Percentiles rank a stretch among this genome's conserved stretches.
phyloP scores from a whole-genome alignment of 1,284 basidiomycete species.

The Tremellales sp. region DNA sequence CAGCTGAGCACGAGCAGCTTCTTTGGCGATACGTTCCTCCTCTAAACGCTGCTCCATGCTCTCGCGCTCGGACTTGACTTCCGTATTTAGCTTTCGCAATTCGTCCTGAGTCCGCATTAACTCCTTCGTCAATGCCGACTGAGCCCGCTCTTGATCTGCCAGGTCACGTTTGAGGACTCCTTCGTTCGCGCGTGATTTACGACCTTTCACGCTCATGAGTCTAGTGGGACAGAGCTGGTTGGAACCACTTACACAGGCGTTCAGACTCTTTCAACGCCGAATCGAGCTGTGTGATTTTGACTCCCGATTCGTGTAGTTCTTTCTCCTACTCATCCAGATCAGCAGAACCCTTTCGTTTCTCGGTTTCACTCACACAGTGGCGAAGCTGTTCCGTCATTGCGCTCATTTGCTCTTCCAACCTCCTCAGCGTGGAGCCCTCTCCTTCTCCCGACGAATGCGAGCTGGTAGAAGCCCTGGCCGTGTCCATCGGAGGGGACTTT shows the following conservation, averaged over 20 bases:
- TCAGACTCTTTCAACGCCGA: conserved; percentile 29
- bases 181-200: conserved; percentile 38
- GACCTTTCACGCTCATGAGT: conserved; percentile 24
- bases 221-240: no score
- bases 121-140: conserved; percentile 19
- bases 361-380: conserved; percentile 15
- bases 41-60: conserved; percentile 18
- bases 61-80: conserved; percentile 29
- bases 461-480: conserved; percentile 4
- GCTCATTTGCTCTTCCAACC: conserved; percentile 8
- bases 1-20: conserved; percentile 36
- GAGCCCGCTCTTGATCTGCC: conserved; percentile 34
- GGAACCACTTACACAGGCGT: neutral
- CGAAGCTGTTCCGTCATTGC: conserved; percentile 9
- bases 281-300: conserved; percentile 25
- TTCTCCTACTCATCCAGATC: conserved; percentile 16
- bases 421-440: conserved; percentile 12
- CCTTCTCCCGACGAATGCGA: conserved; percentile 11
- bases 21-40: conserved; percentile 17
- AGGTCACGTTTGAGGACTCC: conserved; percentile 24
- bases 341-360: neutral
- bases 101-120: conserved; percentile 25
- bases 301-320: conserved; percentile 19
- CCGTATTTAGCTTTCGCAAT: conserved; percentile 32
- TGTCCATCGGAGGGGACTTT: conserved; percentile 4